Conservation (phyloP, 164 flowering plant species). For the Warburgia ugandensis region DNA sequence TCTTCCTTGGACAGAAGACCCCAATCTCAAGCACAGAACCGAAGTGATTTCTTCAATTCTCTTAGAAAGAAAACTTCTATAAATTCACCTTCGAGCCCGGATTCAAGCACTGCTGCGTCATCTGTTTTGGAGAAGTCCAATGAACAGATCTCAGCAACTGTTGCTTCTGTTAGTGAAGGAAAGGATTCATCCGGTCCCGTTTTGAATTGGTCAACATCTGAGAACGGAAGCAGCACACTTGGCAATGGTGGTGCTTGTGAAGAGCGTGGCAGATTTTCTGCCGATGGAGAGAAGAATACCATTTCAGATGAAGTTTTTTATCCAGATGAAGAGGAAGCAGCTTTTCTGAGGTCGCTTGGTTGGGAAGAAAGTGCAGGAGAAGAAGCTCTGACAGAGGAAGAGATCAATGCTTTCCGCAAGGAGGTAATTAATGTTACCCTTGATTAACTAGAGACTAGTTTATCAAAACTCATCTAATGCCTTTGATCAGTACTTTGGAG, state of each 20-base stretch:
- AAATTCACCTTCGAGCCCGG: conserved; percentile 22
- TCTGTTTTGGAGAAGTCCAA: conserved; percentile 28
- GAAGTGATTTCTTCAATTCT: conserved; percentile 74
- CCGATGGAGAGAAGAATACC: conserved; percentile 22
- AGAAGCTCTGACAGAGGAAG: conserved; percentile 85
- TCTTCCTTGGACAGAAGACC: conserved; percentile 47
- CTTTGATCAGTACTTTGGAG: too few species aligned
- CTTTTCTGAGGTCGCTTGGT: conserved; percentile 83
- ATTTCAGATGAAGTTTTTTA: conserved; percentile 17
- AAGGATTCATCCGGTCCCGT: conserved; percentile 13
- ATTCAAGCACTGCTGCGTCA: conserved; percentile 24
- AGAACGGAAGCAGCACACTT: conserved; percentile 18
- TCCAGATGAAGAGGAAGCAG: conserved; percentile 68
- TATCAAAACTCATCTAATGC: not conserved
- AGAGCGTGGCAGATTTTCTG: conserved; percentile 20
- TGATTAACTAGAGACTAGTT: not conserved
- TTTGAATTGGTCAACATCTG: conserved; percentile 17
- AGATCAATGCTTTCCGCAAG: conserved; percentile 59
- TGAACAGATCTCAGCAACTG: conserved; percentile 23
- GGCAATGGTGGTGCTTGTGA: conserved; percentile 33
- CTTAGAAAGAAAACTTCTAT: conserved; percentile 58
- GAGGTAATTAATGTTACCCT: conserved; percentile 31
- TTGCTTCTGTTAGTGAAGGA: conserved; percentile 24
- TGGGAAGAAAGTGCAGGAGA: conserved; percentile 77
- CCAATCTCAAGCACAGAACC: conserved; percentile 60